These are phyloP conservation scores for Drosera spatulata DNA, from an alignment of 179 eudicot genomes.

Conservation along the genomic window DNA sequence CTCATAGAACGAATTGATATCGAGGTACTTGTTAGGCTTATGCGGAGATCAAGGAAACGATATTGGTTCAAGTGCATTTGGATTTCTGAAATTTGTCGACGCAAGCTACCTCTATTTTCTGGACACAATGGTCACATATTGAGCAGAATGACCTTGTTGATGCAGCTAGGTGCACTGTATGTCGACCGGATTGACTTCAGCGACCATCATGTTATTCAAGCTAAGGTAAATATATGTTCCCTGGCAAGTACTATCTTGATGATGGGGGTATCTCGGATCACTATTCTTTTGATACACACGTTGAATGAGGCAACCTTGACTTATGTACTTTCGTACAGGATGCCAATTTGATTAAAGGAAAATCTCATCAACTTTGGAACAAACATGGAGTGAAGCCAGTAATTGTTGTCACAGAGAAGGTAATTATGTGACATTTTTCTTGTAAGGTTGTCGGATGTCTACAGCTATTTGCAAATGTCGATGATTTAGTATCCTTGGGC, in stretches of 20 bases:
- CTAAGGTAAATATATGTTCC: constrained; percentile 28
- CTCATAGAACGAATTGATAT: background rate
- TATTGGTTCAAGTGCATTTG: too few species aligned
- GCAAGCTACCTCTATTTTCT: constrained; percentile 2
- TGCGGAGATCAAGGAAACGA: too few species aligned
- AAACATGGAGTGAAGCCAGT: constrained; percentile 39
- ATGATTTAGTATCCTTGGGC: too few species aligned
- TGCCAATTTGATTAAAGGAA: constrained; percentile 28
- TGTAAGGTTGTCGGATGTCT: background rate
- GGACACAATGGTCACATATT: background rate
- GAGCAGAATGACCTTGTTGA: background rate
- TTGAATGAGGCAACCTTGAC: too few species aligned
- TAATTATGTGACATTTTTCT: constrained; percentile 1
- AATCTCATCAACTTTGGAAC: constrained; percentile 38
- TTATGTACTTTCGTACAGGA: constrained; percentile 29
- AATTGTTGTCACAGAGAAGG: constrained; percentile 82
- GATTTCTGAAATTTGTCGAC: background rate
- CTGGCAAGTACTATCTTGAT: too few species aligned
- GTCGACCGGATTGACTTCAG: constrained; percentile 61
- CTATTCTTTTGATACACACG: too few species aligned
- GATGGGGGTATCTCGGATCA: too few species aligned
- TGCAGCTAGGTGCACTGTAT: constrained; percentile 62
- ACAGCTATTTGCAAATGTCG: too few species aligned
- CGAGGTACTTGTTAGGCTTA: too few species aligned
- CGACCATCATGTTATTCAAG: constrained; percentile 64